Conservation (phyloP, 495 filamentous ascomycete genomes). For the Clavariopsis aquatica region DNA sequence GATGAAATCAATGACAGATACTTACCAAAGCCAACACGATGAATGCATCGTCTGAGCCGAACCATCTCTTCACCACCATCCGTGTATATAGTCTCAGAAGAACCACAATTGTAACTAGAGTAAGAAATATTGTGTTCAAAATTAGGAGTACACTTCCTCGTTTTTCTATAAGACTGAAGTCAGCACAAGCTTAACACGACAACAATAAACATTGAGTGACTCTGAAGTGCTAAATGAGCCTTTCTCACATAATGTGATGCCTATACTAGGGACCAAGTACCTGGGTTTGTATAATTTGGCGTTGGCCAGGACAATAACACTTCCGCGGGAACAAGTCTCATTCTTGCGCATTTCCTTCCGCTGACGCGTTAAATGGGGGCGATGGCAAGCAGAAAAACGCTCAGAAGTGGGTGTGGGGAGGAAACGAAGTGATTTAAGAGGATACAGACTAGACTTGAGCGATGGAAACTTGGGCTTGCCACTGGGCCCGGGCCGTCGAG, state of each 20-base stretch:
- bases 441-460: too few species aligned
- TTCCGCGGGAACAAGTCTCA: constrained; percentile 39
- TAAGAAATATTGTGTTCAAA: constrained; percentile 41
- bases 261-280: too few species aligned
- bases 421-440: too few species aligned
- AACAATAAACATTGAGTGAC: too few species aligned
- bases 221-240: too few species aligned
- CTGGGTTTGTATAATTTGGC: constrained; percentile 41
- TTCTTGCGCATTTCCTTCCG: constrained; percentile 7
- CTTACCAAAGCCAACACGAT: constrained; percentile 39
- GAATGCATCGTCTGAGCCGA: constrained; percentile 40
- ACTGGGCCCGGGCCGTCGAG: too few species aligned
- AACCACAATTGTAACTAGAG: constrained; percentile 36
- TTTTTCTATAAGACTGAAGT: constrained; percentile 6
- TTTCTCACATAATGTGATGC: too few species aligned
- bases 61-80: constrained; percentile 38
- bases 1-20: not conserved
- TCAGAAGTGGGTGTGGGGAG: too few species aligned
- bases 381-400: too few species aligned
- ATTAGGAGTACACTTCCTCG: constrained; percentile 39
- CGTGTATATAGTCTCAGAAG: constrained; percentile 39
- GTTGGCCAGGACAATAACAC: constrained; percentile 37
- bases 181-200: too few species aligned
- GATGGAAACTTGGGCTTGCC: too few species aligned
- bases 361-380: too few species aligned